phyloP scores from a whole-genome alignment of 140 eudicot genomes.

The Anethum foeniculum region DNA sequence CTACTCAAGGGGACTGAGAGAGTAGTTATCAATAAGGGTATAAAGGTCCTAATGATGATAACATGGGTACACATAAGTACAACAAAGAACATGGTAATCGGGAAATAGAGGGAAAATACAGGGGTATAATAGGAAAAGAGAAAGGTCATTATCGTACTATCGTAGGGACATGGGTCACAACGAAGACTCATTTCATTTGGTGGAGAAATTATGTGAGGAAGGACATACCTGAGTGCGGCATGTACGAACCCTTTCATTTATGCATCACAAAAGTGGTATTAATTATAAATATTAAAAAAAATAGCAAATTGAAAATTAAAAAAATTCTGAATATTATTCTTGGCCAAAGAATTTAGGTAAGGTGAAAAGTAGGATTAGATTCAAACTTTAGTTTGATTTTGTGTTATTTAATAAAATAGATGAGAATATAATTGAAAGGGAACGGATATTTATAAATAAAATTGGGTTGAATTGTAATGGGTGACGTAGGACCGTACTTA shows the following conservation, averaged over 20 bases:
- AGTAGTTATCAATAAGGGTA: no score
- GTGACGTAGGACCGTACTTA: conserved; percentile 55
- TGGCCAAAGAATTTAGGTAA: neutral
- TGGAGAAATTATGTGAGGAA: conserved; percentile 48
- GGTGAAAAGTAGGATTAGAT: neutral
- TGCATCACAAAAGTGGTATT: neutral
- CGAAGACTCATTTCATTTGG: conserved; percentile 37
- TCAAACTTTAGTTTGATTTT: conserved; percentile 16
- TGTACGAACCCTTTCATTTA: conserved; percentile 38
- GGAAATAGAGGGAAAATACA: conserved; percentile 15
- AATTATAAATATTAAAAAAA: neutral
- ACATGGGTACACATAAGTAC: conserved; percentile 70
- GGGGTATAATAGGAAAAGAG: conserved; percentile 32
- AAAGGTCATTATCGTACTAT: conserved; percentile 27
- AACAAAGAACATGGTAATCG: conserved; percentile 9
- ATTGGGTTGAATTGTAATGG: neutral
- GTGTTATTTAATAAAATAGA: conserved; percentile 8
- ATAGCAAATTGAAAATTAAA: neutral
- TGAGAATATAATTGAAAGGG: neutral
- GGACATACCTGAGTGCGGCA: conserved; percentile 55
- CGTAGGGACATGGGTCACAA: conserved; percentile 16
- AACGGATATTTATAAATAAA: neutral
- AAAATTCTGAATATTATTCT: conserved; percentile 3
- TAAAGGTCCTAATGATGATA: conserved; percentile 10
- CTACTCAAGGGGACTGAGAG: no score